phyloP scores from a whole-genome alignment of 1,284 basidiomycete genomes.

The Ustilago loliicola region DNA sequence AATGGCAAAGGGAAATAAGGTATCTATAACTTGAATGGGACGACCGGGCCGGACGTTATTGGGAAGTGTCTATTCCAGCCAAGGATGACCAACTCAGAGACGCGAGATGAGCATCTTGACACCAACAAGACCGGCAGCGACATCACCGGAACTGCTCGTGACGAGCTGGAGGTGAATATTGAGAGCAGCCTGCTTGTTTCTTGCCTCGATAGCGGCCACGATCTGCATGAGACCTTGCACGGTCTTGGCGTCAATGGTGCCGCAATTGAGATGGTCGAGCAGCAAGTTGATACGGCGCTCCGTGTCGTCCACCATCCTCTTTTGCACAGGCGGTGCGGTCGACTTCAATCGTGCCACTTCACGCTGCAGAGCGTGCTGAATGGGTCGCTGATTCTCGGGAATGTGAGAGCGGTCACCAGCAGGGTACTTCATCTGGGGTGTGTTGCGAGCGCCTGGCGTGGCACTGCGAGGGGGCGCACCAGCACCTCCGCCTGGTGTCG shows the following conservation, averaged over 20 bases:
- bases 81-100: constrained; percentile 15
- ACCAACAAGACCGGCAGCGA: constrained; percentile 62
- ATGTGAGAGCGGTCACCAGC: constrained; percentile 92
- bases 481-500: constrained; percentile 70
- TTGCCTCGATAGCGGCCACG: constrained; percentile 63
- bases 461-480: constrained; percentile 61
- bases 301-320: constrained; percentile 86
- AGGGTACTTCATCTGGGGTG: constrained; percentile 82
- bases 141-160: constrained; percentile 63
- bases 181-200: constrained; percentile 65
- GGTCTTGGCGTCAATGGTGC: constrained; percentile 75
- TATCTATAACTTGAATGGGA: constrained; percentile 26
- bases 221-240: constrained; percentile 68
- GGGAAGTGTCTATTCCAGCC: not conserved
- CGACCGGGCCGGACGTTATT: not conserved
- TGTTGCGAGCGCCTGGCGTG: constrained; percentile 54
- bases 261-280: constrained; percentile 92
- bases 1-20: constrained; percentile 6
- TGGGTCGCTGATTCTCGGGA: constrained; percentile 78
- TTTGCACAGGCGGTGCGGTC: constrained; percentile 78
- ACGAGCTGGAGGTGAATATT: constrained; percentile 64
- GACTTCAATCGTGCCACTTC: constrained; percentile 56
- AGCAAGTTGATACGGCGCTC: constrained; percentile 87
- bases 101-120: constrained; percentile 67
- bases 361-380: constrained; percentile 74